Percentiles rank a stretch among this genome's conserved stretches.
Evolutionary conservation across 2,329 filamentous ascomycete species (phyloP).

Genomic region (Scedosporium boydii): DNA sequence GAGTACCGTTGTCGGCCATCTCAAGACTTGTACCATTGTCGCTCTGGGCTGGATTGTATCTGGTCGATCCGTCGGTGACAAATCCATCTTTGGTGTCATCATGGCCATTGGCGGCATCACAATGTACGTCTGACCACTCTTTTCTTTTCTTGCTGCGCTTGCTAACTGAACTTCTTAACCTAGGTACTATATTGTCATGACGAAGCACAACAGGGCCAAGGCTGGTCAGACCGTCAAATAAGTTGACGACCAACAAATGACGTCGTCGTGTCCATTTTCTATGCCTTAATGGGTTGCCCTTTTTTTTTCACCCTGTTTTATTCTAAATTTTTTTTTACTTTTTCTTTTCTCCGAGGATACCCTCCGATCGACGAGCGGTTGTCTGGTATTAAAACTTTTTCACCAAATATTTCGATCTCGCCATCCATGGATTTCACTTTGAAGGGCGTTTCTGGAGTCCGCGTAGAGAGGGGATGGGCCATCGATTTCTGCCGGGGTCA

Average conservation of each 20-base stretch:
- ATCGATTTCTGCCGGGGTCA: neutral
- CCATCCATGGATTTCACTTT: neutral
- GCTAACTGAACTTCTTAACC: neutral
- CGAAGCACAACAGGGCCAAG: conserved; percentile 26
- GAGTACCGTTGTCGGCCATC: conserved; percentile 55
- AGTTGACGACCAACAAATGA: neutral
- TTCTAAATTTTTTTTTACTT: too few species aligned
- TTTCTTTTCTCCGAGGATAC: too few species aligned
- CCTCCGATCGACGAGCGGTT: neutral
- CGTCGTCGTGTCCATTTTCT: neutral
- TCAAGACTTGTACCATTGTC: conserved; percentile 59
- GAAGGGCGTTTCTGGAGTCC: neutral
- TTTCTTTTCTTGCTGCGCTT: neutral
- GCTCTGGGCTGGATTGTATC: conserved; percentile 50
- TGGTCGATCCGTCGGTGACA: conserved; percentile 45
- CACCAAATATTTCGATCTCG: neutral
- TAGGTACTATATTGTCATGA: conserved; percentile 39
- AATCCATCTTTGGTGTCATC: conserved; percentile 43
- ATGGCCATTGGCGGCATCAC: conserved; percentile 49
- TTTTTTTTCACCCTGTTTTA: neutral
- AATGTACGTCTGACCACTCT: conserved; percentile 30
- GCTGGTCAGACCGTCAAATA: conserved; percentile 10
- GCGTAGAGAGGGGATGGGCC: neutral
- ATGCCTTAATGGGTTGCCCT: neutral
- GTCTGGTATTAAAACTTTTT: neutral